phyloP scores from a whole-genome alignment of 306 rosid species.

The Styphnolobium japonicum region DNA sequence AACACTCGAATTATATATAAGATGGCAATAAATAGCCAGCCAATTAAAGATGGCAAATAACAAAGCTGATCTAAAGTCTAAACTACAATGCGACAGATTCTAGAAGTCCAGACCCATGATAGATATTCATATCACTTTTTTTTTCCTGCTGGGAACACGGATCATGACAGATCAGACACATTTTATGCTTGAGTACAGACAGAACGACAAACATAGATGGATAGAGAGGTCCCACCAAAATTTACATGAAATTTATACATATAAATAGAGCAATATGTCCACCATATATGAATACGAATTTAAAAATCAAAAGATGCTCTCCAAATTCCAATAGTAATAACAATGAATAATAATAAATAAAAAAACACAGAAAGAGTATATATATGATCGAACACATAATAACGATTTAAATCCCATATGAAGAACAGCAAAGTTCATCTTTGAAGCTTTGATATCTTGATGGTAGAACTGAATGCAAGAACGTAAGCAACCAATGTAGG shows the following conservation, averaged over 20 bases:
- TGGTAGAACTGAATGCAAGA: background rate
- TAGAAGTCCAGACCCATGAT: slow-evolving; percentile 12
- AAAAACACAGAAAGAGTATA: background rate
- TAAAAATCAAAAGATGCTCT: slow-evolving; percentile 21
- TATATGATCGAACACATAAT: slow-evolving; percentile 3
- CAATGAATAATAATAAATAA: background rate
- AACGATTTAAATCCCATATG: slow-evolving; percentile 6
- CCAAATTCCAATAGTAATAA: slow-evolving; percentile 16
- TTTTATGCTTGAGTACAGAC: slow-evolving; percentile 9
- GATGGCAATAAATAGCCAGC: background rate
- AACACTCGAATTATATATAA: too few species aligned
- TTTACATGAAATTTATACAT: slow-evolving; percentile 31
- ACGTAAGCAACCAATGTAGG: background rate
- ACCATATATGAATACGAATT: slow-evolving; percentile 26
- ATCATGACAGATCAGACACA: slow-evolving; percentile 26
- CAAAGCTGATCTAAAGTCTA: background rate
- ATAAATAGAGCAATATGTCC: slow-evolving; percentile 20
- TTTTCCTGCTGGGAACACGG: slow-evolving; percentile 14
- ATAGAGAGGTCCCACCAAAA: slow-evolving; percentile 28
- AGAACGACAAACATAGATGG: slow-evolving; percentile 5
- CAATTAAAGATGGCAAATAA: background rate
- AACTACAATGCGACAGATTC: background rate
- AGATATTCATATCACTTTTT: slow-evolving; percentile 8
- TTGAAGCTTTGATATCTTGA: slow-evolving; percentile 3
- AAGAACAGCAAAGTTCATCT: slow-evolving; percentile 14